These are phyloP conservation scores for Phytopythium ostracodes DNA, from an alignment of 352 stramenopile species.

Conservation along the genomic window DNA sequence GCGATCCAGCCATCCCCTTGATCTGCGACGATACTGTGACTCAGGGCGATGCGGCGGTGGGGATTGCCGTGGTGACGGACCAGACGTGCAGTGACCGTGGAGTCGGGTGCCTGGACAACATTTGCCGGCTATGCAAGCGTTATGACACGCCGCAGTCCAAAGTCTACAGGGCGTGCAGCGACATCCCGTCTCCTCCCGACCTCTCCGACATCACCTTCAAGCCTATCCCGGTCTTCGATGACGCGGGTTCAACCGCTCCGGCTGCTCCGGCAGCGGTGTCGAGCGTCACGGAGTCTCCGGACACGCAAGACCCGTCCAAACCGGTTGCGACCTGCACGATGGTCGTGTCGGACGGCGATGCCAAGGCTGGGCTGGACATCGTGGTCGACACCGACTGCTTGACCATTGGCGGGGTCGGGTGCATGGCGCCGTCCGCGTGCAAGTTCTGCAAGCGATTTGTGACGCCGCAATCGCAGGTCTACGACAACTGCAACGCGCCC, in stretches of 20 bases:
- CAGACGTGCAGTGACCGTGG: constrained; percentile 27
- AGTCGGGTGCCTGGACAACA: constrained; percentile 21
- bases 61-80: constrained; percentile 20
- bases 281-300: background rate
- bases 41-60: background rate
- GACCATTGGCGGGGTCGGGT: background rate
- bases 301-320: background rate
- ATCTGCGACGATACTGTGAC: background rate
- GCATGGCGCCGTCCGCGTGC: constrained; percentile 1
- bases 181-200: constrained; percentile 12
- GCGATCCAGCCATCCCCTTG: background rate
- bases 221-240: constrained; percentile 11
- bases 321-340: background rate
- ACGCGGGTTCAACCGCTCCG: background rate
- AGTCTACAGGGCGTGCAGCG: constrained; percentile 17
- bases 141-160: constrained; percentile 22
- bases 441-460: constrained; percentile 1
- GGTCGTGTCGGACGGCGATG: background rate
- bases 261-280: background rate
- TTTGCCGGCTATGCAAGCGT: constrained; percentile 26
- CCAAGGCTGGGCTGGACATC: background rate
- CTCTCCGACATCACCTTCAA: constrained; percentile 24
- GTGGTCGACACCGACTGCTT: background rate
- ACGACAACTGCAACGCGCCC: background rate
- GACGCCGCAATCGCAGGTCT: background rate